Conservation (phyloP, 495 filamentous ascomycete genomes). For the Aspergillus cristatus region DNA sequence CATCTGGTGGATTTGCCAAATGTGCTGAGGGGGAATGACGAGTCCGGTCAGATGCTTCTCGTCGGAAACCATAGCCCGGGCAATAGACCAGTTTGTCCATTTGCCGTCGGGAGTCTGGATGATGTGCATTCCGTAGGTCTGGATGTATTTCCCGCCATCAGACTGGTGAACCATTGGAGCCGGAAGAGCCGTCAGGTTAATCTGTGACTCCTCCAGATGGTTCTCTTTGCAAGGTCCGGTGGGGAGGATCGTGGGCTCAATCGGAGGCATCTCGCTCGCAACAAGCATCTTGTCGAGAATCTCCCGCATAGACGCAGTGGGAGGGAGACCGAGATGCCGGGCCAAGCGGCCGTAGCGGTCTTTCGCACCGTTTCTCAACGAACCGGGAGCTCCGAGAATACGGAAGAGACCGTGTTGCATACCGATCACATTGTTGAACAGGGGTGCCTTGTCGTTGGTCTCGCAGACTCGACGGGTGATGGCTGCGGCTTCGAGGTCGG, state of each 20-base stretch:
- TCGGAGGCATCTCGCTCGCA: conserved; percentile 14
- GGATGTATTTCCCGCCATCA: conserved; percentile 34
- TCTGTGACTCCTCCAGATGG: conserved; percentile 16
- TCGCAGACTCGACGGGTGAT: conserved; percentile 30
- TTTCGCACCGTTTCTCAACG: conserved; percentile 13
- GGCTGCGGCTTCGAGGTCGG: conserved; percentile 28
- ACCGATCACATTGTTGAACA: conserved; percentile 35
- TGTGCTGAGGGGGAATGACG: conserved; percentile 23
- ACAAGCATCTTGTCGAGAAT: conserved; percentile 24
- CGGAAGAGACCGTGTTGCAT: conserved; percentile 26
- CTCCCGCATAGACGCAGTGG: conserved; percentile 17
- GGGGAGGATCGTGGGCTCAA: conserved; percentile 15
- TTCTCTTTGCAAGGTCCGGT: conserved; percentile 30
- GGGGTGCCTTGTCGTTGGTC: conserved; percentile 27
- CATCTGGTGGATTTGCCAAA: conserved; percentile 27
- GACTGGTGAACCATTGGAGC: conserved; percentile 22
- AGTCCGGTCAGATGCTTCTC: conserved; percentile 22
- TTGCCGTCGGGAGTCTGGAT: conserved; percentile 25
- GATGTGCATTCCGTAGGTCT: conserved; percentile 31
- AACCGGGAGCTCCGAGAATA: conserved; percentile 26
- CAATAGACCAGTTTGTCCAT: conserved; percentile 39
- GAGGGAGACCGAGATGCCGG: conserved; percentile 22
- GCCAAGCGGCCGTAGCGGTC: conserved; percentile 28
- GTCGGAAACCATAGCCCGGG: conserved; percentile 29
- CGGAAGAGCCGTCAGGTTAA: conserved; percentile 28